A percentile compares a stretch with the other conserved stretches of the same genome.
Conservation (phyloP, 1,284 basidiomycete genomes). For the Gastroboletus turbinatus region DNA sequence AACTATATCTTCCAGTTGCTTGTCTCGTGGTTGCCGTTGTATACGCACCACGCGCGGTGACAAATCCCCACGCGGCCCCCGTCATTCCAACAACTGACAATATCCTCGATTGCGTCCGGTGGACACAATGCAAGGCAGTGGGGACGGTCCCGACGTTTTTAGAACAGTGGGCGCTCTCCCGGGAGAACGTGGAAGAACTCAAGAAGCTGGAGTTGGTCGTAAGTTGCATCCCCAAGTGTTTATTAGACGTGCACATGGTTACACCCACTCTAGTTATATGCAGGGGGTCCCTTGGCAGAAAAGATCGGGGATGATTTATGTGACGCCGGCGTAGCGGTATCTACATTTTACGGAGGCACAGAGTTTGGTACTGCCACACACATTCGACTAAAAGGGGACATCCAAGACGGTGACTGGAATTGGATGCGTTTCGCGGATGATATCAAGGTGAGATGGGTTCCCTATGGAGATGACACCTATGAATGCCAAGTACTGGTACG, state of each 20-base stretch:
- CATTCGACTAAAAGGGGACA: neutral
- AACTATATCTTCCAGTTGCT: conserved; percentile 9
- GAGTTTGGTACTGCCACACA: conserved; percentile 15
- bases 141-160: conserved; percentile 17
- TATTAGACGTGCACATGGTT: neutral
- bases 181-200: conserved; percentile 4
- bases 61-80: neutral
- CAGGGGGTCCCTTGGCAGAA: conserved; percentile 19
- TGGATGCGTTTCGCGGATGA: conserved; percentile 23
- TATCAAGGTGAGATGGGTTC: conserved; percentile 23
- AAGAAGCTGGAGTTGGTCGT: conserved; percentile 14
- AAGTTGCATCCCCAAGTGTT: neutral
- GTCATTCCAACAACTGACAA: conserved; percentile 19
- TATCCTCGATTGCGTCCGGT: conserved; percentile 8
- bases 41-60: conserved; percentile 6
- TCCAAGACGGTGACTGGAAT: conserved; percentile 28
- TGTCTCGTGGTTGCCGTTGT: neutral
- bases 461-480: conserved; percentile 27
- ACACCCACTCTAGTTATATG: conserved; percentile 7
- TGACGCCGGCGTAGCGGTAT: conserved; percentile 18
- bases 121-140: conserved; percentile 4
- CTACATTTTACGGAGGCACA: conserved; percentile 21
- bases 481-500: conserved; percentile 31
- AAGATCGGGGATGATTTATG: conserved; percentile 18
- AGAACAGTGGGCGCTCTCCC: conserved; percentile 8